Evolutionary conservation across 306 rosid genomes (phyloP), one percentile per base, ranked within the genome.

Genomic region (Pyrus betulifolia): DNA sequence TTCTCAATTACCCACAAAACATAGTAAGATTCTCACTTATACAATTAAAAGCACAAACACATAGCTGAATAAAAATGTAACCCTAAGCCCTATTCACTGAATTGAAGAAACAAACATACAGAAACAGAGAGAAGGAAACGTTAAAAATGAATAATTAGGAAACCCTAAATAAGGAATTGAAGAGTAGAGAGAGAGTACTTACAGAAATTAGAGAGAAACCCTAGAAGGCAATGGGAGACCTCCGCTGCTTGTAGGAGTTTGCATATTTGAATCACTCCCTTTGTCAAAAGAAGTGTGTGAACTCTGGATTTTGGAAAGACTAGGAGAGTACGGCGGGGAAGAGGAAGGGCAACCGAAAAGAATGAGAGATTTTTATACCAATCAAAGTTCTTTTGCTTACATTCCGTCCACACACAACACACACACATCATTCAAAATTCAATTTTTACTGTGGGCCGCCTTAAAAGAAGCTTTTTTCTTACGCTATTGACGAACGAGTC

Each of bases 151-250:
- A n/a, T 21, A n/a, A 54, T 3, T 11, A 52, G 22, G 19, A 58
- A 60, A 44, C 69, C 77, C 42, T 38, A 38, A 38, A 38, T 38
- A 7, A 38, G 42, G 42, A 38, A 38, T 13, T 25, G 67, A 62
- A 61, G 21, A 14, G 3, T 6, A 23, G 30, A 6, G 42, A 38
- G 42, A 27, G 10, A n/a, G 30, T 5, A 74, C 77, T 60, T 44
- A 74, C 77, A 30, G 31, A 33, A 74, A 61, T 38, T 11, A 21
- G 77, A 61, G 42, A 74, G 19, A 74, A 74, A 60, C 44, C 77
- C 77, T 74, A 74, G 77, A 74, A 30, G 30, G 77, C 44, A 42
- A 14, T 23, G 38, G n/a, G 40, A 35, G 66, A 51, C 45, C 44
- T 13, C 68, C 59, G 38, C 11, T 35, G 33, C 5, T 18, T 40